These are phyloP conservation scores for Bryoerythrophyllum caledonicum DNA, from an alignment of 225 moss, liverwort and hornwort species.

Conservation along the genomic window DNA sequence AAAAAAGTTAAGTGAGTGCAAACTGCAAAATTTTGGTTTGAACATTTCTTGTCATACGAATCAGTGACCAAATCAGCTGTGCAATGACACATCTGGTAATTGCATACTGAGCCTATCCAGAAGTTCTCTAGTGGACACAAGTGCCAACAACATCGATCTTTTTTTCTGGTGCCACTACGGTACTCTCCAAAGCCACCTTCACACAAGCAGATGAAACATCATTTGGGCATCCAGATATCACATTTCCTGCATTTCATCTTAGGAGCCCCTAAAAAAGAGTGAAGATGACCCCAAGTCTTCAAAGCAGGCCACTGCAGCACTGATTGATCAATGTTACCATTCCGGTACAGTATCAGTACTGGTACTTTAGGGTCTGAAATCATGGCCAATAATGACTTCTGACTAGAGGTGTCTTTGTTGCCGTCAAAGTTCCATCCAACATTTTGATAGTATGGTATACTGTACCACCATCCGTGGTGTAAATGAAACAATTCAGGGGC, in stretches of 20 bases:
- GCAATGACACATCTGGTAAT: not conserved
- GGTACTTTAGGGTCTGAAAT: not conserved
- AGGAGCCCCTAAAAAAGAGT: not conserved
- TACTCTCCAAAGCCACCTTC: not conserved
- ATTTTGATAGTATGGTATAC: no score
- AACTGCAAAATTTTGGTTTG: not conserved
- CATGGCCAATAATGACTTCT: not conserved
- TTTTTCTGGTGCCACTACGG: constrained; percentile 19
- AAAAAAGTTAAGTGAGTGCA: not conserved
- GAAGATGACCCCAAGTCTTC: not conserved
- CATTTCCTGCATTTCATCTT: not conserved
- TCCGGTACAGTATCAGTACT: not conserved
- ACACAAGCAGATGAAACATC: constrained; percentile 6
- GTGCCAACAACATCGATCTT: constrained; percentile 2
- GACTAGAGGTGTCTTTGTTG: not conserved
- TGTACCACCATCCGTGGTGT: no score
- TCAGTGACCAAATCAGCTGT: not conserved
- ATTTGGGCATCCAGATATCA: not conserved
- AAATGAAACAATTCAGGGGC: no score
- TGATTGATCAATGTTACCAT: not conserved
- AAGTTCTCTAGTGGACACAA: not conserved
- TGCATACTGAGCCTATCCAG: not conserved
- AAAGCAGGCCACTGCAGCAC: not conserved
- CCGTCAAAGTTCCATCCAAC: not conserved
- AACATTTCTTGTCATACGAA: not conserved